Conservation (phyloP, 371 early-diverging fungal species). For the Gilbertella persicaria region DNA sequence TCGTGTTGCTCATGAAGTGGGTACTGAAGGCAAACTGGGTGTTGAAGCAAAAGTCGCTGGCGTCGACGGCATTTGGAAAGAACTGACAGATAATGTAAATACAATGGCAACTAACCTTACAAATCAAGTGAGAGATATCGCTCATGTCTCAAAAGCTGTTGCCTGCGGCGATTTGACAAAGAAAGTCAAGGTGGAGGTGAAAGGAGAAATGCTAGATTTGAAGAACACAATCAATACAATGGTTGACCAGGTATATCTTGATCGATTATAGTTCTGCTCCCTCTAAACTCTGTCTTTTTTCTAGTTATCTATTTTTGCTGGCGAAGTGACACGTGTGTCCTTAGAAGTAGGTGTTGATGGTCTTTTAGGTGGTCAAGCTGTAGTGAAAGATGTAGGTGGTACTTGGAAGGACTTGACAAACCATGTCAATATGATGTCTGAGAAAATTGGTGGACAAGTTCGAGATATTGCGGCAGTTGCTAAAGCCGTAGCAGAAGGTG, state of each 20-base stretch:
- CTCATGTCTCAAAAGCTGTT: constrained; percentile 57
- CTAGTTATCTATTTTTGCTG: constrained; percentile 51
- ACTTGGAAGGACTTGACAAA: constrained; percentile 55
- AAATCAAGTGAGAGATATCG: constrained; percentile 62
- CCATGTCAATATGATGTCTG: constrained; percentile 47
- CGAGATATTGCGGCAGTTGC: constrained; percentile 31
- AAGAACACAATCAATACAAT: constrained; percentile 69
- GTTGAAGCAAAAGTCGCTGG: constrained; percentile 50
- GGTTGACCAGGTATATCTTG: constrained; percentile 56
- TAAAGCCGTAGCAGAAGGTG: constrained; percentile 35
- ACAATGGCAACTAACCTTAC: constrained; percentile 58
- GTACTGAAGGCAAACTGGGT: constrained; percentile 52
- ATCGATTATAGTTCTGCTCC: background rate
- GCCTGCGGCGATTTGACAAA: constrained; percentile 58
- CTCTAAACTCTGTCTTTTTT: background rate
- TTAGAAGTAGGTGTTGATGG: constrained; percentile 50
- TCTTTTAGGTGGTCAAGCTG: constrained; percentile 60
- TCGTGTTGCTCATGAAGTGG: constrained; percentile 57
- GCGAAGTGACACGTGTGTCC: constrained; percentile 59
- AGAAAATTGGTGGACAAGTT: constrained; percentile 33
- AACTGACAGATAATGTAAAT: constrained; percentile 68
- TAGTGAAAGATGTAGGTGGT: constrained; percentile 51
- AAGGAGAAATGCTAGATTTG: constrained; percentile 64
- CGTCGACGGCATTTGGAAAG: constrained; percentile 68
- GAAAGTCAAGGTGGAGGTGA: constrained; percentile 54